Conservation (phyloP, 2,329 filamentous ascomycete species). For the Colletotrichum cereale region DNA sequence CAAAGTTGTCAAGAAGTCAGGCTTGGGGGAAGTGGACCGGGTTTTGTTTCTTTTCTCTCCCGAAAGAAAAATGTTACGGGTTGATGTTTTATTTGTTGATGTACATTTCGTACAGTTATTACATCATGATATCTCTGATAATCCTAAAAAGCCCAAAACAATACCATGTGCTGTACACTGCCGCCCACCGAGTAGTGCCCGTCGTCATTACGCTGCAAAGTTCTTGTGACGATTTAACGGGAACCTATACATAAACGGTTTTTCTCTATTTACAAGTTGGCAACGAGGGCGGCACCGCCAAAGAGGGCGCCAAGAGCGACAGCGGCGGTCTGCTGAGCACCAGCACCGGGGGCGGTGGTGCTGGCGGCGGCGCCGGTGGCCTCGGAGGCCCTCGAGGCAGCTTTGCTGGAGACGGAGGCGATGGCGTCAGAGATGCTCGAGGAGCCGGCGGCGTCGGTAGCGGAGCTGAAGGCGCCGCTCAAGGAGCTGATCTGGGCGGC, state of each 20-base stretch:
- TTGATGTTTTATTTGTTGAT: conserved; percentile 25
- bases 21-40: too few relatives aligned
- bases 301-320: conserved; percentile 61
- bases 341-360: conserved; percentile 43
- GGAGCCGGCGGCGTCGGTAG: conserved; percentile 29
- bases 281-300: conserved; percentile 59
- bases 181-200: not conserved
- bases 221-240: not conserved
- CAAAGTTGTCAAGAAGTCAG: not conserved
- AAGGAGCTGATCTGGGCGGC: conserved; percentile 42
- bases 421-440: conserved; percentile 34
- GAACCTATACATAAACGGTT: too few relatives aligned
- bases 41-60: not conserved
- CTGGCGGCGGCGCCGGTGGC: conserved; percentile 45
- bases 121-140: conserved; percentile 34
- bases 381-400: conserved; percentile 15
- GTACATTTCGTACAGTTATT: conserved; percentile 38
- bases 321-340: conserved; percentile 55
- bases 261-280: conserved; percentile 56
- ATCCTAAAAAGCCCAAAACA: conserved; percentile 30
- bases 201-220: conserved; percentile 4
- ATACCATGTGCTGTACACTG: conserved; percentile 24
- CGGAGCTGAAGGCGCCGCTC: conserved; percentile 38
- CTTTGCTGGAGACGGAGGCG: conserved; percentile 29
- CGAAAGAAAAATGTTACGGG: not conserved